A percentile compares a stretch with the other conserved stretches of the same genome.
phyloP scores from a whole-genome alignment of 2,329 filamentous ascomycete genomes.

The Fusarium buharicum region DNA sequence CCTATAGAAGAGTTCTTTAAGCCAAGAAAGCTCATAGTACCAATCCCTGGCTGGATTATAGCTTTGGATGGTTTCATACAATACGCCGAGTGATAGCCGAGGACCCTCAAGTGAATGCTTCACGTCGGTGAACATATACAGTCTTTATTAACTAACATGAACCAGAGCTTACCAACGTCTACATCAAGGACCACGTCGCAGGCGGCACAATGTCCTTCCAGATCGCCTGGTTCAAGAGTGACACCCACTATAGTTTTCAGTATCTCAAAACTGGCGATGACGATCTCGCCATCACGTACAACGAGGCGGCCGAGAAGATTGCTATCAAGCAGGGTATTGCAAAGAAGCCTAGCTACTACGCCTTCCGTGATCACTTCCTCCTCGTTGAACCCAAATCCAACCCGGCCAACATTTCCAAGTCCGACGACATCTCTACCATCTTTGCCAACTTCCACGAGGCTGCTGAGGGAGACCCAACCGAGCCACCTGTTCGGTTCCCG shows the following conservation, averaged over 20 bases:
- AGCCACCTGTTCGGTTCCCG: constrained; percentile 54
- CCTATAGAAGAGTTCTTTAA: too few relatives aligned
- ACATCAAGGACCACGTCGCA: constrained; percentile 39
- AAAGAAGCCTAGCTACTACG: constrained; percentile 48
- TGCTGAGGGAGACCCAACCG: constrained; percentile 47
- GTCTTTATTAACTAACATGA: not conserved
- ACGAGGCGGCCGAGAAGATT: constrained; percentile 54
- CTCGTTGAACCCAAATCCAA: constrained; percentile 54
- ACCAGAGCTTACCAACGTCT: constrained; percentile 44
- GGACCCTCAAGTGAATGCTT: too few relatives aligned
- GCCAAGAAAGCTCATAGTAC: too few relatives aligned
- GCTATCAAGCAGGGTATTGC: constrained; percentile 55
- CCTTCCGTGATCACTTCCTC: constrained; percentile 60
- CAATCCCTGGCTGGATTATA: too few relatives aligned
- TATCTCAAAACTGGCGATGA: constrained; percentile 53
- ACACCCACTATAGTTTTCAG: constrained; percentile 58
- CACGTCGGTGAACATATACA: too few relatives aligned
- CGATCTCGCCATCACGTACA: constrained; percentile 60
- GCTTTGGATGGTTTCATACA: too few relatives aligned
- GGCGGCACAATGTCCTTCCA: constrained; percentile 48
- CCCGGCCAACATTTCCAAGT: constrained; percentile 46
- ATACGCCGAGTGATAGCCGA: too few relatives aligned
- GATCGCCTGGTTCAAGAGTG: constrained; percentile 58
- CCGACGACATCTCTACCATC: constrained; percentile 47
- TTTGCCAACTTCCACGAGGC: constrained; percentile 51